Base-by-base conservation (phyloP, 2,329 filamentous ascomycete genomes). In the Xylaria sp. region DNA sequence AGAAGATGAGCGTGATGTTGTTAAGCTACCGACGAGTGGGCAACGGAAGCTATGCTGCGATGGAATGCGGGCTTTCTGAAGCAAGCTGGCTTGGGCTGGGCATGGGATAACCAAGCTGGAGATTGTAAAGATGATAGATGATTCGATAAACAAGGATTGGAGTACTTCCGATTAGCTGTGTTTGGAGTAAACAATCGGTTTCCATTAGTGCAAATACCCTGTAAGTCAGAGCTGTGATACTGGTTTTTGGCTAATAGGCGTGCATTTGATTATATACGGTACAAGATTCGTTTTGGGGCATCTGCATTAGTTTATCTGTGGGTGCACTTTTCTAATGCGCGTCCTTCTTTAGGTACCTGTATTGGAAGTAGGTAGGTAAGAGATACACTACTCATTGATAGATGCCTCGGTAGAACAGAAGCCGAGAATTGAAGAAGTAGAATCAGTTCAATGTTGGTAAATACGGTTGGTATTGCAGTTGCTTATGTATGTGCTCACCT, bases 111-210 rank as follows among this genome's bases (percentile, higher is more conserved):
- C 11, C 17, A 13, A 9, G 42, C 25, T 61, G 39, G 11, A 15
- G n/a, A n/a, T n/a, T n/a, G n/a, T n/a, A n/a, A n/a, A n/a, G n/a
- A n/a, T n/a, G n/a, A n/a, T n/a, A n/a, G n/a, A 17, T 36, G 31
- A 27, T 49, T 44, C 25, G 27, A 45, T n/a, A 33, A n/a, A 31
- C 39, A 62, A 42, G 49, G 59, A 58, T 53, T 61, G 61, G 65
- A 67, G 61, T 27, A 25, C 29, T 61, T 64, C 65, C 61, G 65
- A 67, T 67, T 67, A 60, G 56, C 49, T 57, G 44, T 10, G 44
- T 2, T 15, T 31, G 53, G 63, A 31, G 20, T 27, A 66, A 29
- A 36, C 6, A 49, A 3, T 22, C 22, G 17, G 3, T 33, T 58
- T 47, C 36, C 47, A 55, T 63, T 63, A 54, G 59, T 58, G 64